Conservation (phyloP, 1,284 basidiomycete species). For the Rhodotorula sp. region DNA sequence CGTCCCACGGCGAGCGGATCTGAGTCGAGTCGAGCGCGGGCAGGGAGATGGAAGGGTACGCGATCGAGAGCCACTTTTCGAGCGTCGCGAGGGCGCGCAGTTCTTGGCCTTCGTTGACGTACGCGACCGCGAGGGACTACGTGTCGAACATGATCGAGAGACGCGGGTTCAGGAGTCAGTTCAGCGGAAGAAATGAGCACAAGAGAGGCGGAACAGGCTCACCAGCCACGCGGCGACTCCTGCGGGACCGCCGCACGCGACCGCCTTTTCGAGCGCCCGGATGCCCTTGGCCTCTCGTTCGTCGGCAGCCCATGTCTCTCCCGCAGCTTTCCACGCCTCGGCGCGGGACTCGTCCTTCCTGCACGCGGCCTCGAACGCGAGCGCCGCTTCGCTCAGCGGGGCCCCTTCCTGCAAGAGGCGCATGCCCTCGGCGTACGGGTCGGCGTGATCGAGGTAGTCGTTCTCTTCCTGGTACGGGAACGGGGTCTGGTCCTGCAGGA, state of each 20-base stretch:
- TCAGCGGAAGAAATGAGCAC: no score
- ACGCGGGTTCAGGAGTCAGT: no score
- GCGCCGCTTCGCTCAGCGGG: conserved; percentile 47
- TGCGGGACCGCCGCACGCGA: conserved; percentile 58
- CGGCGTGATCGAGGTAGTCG: conserved; percentile 61
- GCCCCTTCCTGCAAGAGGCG: conserved; percentile 59
- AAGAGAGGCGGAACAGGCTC: conserved; percentile 44
- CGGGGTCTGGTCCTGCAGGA: conserved; percentile 39
- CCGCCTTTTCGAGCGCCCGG: conserved; percentile 63
- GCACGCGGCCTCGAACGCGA: conserved; percentile 60
- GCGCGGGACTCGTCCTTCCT: conserved; percentile 53
- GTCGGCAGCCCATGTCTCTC: conserved; percentile 94
- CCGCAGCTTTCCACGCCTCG: conserved; percentile 90
- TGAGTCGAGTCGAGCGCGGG: conserved; percentile 16
- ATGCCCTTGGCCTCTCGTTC: conserved; percentile 65
- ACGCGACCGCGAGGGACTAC: conserved; percentile 91
- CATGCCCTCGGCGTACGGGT: conserved; percentile 57
- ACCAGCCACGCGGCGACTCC: conserved; percentile 75
- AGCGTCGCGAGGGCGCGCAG: conserved; percentile 83
- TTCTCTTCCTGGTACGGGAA: conserved; percentile 55
- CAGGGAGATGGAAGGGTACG: conserved; percentile 60
- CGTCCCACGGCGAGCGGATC: conserved; percentile 70
- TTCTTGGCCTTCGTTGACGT: conserved; percentile 94
- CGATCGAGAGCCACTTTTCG: conserved; percentile 77
- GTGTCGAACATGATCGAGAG: no score